Conservation (phyloP, 352 stramenopile species). For the Pythium aquatile region DNA sequence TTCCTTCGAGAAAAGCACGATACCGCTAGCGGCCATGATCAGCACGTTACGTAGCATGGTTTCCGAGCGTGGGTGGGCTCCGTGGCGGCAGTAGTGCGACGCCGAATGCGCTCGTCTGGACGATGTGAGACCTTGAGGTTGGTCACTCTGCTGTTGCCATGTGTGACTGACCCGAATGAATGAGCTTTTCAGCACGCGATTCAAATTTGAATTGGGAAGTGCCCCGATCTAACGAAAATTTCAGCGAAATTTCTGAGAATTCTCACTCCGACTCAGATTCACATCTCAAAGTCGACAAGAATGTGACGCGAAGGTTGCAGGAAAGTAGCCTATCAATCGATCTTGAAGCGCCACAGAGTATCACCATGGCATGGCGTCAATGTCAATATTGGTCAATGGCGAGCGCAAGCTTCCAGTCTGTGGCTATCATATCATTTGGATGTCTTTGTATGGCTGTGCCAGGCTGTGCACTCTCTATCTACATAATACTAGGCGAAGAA, state of each 20-base stretch:
- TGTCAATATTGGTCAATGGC: no score
- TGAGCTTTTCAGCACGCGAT: constrained; percentile 9
- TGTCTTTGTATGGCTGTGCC: no score
- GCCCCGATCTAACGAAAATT: constrained; percentile 16
- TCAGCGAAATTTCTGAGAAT: constrained; percentile 23
- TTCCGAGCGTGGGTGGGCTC: background rate
- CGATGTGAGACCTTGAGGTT: constrained; percentile 4
- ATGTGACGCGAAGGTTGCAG: background rate
- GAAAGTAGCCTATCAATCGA: background rate
- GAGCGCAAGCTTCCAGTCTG: no score
- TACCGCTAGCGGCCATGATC: constrained; percentile 90
- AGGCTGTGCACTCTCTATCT: no score
- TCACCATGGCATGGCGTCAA: background rate
- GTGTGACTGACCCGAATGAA: constrained; percentile 23
- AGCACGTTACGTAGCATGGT: constrained; percentile 91
- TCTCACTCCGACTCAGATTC: constrained; percentile 6
- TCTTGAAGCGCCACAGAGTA: background rate
- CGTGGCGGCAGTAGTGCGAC: background rate
- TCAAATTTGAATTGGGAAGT: constrained; percentile 13
- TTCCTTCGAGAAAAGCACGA: constrained; percentile 93
- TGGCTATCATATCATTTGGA: no score
- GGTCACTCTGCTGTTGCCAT: background rate
- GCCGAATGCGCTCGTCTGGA: background rate
- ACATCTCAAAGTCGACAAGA: background rate
- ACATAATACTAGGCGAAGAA: no score